Evolutionary conservation across 2,329 filamentous ascomycete species (phyloP).

Genomic region (Diplodia corticola): DNA sequence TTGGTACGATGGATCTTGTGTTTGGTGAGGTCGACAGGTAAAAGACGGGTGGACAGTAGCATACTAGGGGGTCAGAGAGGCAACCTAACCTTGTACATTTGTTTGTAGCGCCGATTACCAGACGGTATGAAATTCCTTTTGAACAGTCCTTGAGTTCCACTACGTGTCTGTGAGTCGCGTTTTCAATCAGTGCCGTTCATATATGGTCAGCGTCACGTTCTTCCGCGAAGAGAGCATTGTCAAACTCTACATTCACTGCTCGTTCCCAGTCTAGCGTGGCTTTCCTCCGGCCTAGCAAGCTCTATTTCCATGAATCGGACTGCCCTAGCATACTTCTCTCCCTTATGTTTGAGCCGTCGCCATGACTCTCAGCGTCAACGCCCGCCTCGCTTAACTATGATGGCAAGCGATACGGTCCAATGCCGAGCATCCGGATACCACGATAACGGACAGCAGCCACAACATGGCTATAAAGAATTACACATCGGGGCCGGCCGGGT

Average conservation of each 20-base stretch:
- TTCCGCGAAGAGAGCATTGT: no score
- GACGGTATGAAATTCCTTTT: constrained; percentile 14
- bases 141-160: neutral
- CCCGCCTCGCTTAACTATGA: neutral
- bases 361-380: neutral
- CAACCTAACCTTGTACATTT: constrained; percentile 22
- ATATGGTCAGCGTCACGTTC: no score
- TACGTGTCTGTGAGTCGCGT: neutral
- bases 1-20: constrained; percentile 56
- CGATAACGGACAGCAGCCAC: neutral
- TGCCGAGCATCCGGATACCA: neutral
- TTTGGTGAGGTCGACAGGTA: constrained; percentile 32
- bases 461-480: neutral
- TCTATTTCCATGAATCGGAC: neutral
- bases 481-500: constrained; percentile 15
- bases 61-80: neutral
- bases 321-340: neutral
- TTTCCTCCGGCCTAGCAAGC: no score
- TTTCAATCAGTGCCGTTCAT: no score
- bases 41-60: neutral
- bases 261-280: no score
- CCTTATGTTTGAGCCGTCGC: no score
- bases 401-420: neutral
- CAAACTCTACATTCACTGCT: no score
- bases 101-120: constrained; percentile 20